phyloP scores from a whole-genome alignment of 139 green algal species.

The Volvox africanus region DNA sequence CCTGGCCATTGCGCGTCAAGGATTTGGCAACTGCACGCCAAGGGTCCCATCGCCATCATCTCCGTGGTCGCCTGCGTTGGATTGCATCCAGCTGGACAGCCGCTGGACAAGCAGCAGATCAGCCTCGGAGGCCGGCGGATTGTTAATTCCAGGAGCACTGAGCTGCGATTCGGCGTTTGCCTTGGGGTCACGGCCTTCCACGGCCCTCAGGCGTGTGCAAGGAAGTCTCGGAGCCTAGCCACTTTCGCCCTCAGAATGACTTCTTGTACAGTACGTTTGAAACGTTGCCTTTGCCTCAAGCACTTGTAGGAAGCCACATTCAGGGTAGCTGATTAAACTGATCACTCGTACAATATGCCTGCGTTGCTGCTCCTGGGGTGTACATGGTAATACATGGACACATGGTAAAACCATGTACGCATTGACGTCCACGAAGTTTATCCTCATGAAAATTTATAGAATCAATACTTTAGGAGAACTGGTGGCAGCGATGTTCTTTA shows the following conservation, averaged over 20 bases:
- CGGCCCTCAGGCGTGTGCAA: neutral
- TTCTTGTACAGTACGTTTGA: no score
- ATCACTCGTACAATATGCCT: no score
- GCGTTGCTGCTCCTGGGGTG: no score
- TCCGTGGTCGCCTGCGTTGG: neutral
- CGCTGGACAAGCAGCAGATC: neutral
- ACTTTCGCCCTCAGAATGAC: neutral
- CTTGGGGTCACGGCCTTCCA: neutral
- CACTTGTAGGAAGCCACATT: no score
- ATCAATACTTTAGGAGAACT: no score
- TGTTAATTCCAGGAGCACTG: neutral
- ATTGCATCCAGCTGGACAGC: neutral
- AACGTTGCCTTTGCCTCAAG: no score
- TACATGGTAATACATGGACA: no score
- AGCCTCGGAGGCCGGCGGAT: neutral
- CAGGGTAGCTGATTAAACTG: no score
- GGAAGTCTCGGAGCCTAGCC: neutral
- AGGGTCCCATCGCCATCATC: neutral
- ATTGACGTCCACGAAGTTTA: no score
- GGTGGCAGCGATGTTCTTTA: no score
- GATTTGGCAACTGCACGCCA: neutral
- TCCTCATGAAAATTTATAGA: no score
- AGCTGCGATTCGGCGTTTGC: neutral
- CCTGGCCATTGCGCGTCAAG: slow-evolving; percentile 22
- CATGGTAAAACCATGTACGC: no score